phyloP scores from a whole-genome alignment of 768 basidiomycete genomes.

The Lyophyllum shimeji region DNA sequence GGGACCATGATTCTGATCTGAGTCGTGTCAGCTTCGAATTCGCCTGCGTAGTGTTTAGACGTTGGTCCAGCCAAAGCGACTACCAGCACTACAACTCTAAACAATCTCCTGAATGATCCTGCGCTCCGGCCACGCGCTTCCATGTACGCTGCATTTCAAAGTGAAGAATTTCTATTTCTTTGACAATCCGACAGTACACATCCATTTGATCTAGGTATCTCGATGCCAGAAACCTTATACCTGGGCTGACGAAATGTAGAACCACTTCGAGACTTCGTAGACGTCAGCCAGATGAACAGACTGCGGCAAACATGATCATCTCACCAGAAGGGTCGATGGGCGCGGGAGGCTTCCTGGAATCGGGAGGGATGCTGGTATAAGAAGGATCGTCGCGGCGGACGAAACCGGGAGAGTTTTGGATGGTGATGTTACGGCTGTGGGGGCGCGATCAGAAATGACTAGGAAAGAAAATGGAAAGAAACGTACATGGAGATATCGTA shows the following conservation, averaged over 20 bases:
- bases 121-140: too few relatives aligned
- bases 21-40: too few relatives aligned
- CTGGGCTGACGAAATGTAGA: conserved; percentile 90
- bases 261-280: conserved; percentile 80
- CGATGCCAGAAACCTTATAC: conserved; percentile 41
- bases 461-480: neutral
- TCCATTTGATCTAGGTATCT: conserved; percentile 4
- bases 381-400: conserved; percentile 58
- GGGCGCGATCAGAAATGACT: conserved; percentile 5
- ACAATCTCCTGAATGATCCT: too few relatives aligned
- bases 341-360: conserved; percentile 82
- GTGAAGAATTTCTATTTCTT: neutral
- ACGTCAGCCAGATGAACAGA: conserved; percentile 4
- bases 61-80: too few relatives aligned
- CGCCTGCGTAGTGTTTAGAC: too few relatives aligned
- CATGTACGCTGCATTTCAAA: neutral
- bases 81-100: too few relatives aligned
- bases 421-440: conserved; percentile 76
- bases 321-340: conserved; percentile 89
- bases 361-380: conserved; percentile 68
- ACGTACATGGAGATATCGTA: conserved; percentile 88
- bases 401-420: conserved; percentile 72
- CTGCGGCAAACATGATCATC: conserved; percentile 22
- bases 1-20: too few relatives aligned
- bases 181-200: neutral